Base-by-base conservation (phyloP, 1,284 basidiomycete species). In the Leccinum griseonigrum region DNA sequence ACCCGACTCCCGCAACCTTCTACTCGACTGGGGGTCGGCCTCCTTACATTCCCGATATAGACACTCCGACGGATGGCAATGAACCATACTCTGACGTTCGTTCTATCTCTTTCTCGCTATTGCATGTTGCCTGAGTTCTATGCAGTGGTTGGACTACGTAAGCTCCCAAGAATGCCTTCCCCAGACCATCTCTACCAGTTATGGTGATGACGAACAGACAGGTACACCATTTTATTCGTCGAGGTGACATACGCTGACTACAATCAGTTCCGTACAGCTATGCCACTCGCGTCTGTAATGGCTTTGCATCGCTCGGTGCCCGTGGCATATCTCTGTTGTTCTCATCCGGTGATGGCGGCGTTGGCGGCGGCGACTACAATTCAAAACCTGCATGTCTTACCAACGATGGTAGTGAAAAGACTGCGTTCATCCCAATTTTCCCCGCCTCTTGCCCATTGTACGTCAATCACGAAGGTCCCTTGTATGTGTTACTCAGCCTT, bases 121-220 rank as follows among this genome's bases (percentile, higher is more conserved):
- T 11, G 3, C 18, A 52, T 38, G n/a, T 51, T 3, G 0, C 7
- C 34, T 59, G 26, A 63, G 4, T 32, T 29, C 2, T 11, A 56
- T 52, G 22, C 64, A 86, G 77, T 90, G 88, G 86, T 72, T 91
- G n/a, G 80, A 86, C 63, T 87, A 83, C 61, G 70, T 88, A 57
- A 69, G 79, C 3, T 63, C 72, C 52, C 76, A 66, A 54, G 31
- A 67, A 28, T 88, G 55, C 29, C 59, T 72, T 1, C 70, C 68
- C 36, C 70, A 69, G 51, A 69, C 70, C 11, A 71, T 72, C 11
- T 69, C 68, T 1, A 69, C 64, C 0, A 69, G 68, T 55, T 70
- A 92, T 68, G 87, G 82, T 7, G 90, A 92, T 63, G 77, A 86
- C 63, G 88, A 90, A 60, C 85, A 88, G 69, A 86, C 85, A 34